These are phyloP conservation scores for Sporothrix variecibatus DNA, from an alignment of 2,329 filamentous ascomycete genomes.

Conservation along the genomic window DNA sequence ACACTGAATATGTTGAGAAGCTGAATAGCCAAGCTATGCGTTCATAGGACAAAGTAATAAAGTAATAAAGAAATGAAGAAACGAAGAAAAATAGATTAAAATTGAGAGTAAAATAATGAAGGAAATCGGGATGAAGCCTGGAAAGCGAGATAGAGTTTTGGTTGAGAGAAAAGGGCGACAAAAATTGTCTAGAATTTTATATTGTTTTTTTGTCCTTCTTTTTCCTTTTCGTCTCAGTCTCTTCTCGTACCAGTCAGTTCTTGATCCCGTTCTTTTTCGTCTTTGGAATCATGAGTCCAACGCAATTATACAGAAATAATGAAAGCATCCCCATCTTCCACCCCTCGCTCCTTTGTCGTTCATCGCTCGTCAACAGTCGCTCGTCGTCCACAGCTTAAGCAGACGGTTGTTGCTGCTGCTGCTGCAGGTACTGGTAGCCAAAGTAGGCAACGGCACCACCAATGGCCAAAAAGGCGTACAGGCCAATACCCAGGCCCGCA, in stretches of 20 bases:
- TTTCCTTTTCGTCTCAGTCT: background rate
- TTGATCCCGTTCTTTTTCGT: background rate
- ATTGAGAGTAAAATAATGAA: background rate
- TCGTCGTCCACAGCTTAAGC: conserved; percentile 2
- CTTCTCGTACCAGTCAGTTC: background rate
- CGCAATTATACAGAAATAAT: background rate
- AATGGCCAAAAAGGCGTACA: conserved; percentile 79
- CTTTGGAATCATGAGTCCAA: background rate
- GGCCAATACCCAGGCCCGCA: conserved; percentile 69
- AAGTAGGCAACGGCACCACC: conserved; percentile 77
- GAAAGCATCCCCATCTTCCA: background rate
- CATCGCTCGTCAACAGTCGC: background rate
- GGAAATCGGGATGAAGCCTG: background rate
- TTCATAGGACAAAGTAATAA: background rate
- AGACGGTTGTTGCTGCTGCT: conserved; percentile 39
- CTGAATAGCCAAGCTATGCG: background rate
- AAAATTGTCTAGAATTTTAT: conserved; percentile 10
- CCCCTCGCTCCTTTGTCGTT: background rate
- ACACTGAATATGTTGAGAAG: background rate
- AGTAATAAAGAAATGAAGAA: background rate
- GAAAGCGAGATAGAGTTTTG: background rate
- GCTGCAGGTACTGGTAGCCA: conserved; percentile 83
- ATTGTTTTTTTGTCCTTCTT: background rate
- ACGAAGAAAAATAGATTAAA: background rate
- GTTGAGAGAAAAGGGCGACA: background rate